These are phyloP conservation scores for Penicillium aurantiogriseum DNA, from an alignment of 2,329 filamentous ascomycete species.

Conservation along the genomic window DNA sequence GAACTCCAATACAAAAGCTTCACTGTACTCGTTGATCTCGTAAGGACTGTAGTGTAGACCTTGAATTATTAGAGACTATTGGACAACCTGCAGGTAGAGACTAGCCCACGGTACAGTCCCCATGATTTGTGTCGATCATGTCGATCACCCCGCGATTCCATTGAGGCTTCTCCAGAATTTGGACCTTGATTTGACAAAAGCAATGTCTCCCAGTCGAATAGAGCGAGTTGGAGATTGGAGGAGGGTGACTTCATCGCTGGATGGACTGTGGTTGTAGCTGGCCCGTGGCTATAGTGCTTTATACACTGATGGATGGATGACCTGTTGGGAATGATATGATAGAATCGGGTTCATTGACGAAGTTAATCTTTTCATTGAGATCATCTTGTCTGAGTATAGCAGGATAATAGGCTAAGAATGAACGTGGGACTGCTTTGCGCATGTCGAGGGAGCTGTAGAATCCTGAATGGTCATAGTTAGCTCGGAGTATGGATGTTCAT, in stretches of 20 bases:
- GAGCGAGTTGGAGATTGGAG: conserved; percentile 22
- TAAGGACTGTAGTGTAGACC: too few species aligned
- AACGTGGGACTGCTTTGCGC: conserved; percentile 40
- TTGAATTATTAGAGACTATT: too few species aligned
- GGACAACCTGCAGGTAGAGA: too few species aligned
- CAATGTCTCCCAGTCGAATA: conserved; percentile 45
- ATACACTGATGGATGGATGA: conserved; percentile 19
- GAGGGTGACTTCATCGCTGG: conserved; percentile 20
- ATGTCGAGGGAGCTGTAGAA: conserved; percentile 46
- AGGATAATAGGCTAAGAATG: conserved; percentile 47
- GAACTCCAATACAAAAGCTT: too few species aligned
- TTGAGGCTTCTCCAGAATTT: too few species aligned
- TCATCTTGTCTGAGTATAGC: conserved; percentile 33
- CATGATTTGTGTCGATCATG: too few species aligned
- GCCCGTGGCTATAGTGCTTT: conserved; percentile 11
- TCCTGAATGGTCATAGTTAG: conserved; percentile 24
- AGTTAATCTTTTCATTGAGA: conserved; percentile 29
- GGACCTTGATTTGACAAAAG: conserved; percentile 35
- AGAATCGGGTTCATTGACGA: conserved; percentile 15
- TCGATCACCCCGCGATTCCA: too few species aligned
- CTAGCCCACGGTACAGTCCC: too few species aligned
- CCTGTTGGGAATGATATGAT: conserved; percentile 14
- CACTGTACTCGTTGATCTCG: too few species aligned
- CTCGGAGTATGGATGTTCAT: neutral
- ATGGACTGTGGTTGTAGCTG: conserved; percentile 22